Evolutionary conservation across 257 asterid genomes (phyloP).

Genomic region (Capsicum baccatum): DNA sequence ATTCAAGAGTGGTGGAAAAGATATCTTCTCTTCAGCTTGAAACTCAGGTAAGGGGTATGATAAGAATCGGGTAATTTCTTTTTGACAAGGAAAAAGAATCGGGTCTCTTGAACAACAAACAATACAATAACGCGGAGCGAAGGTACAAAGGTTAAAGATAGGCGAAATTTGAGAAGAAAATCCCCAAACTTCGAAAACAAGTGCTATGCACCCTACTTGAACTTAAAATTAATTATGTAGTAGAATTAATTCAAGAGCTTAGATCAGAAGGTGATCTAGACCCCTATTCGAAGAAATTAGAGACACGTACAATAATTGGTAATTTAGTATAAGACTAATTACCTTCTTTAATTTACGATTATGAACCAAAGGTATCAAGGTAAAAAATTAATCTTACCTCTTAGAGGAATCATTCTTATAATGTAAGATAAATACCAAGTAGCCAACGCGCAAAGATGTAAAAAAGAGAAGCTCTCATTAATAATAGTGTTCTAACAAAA

Average conservation of each 20-base stretch:
- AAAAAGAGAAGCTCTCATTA: neutral
- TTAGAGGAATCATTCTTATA: neutral
- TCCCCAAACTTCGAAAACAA: neutral
- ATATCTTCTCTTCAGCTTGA: conserved; percentile 78
- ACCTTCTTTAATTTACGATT: neutral
- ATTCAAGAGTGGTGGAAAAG: conserved; percentile 64
- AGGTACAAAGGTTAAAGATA: neutral
- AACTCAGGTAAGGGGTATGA: conserved; percentile 56
- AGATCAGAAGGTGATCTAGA: neutral
- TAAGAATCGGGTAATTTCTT: neutral
- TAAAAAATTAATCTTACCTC: neutral
- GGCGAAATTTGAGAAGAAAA: neutral
- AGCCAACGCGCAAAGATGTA: neutral
- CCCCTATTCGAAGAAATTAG: neutral
- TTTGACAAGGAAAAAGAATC: neutral
- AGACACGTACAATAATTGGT: neutral
- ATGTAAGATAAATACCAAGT: conserved; percentile 1
- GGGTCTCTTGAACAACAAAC: neutral
- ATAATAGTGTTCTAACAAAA: neutral
- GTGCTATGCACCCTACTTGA: neutral
- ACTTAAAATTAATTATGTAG: neutral
- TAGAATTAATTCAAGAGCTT: neutral
- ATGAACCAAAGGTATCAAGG: neutral
- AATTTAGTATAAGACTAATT: neutral
- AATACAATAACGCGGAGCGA: neutral